Base-by-base conservation (phyloP, 2,329 filamentous ascomycete genomes). In the Colletotrichum tropicale region DNA sequence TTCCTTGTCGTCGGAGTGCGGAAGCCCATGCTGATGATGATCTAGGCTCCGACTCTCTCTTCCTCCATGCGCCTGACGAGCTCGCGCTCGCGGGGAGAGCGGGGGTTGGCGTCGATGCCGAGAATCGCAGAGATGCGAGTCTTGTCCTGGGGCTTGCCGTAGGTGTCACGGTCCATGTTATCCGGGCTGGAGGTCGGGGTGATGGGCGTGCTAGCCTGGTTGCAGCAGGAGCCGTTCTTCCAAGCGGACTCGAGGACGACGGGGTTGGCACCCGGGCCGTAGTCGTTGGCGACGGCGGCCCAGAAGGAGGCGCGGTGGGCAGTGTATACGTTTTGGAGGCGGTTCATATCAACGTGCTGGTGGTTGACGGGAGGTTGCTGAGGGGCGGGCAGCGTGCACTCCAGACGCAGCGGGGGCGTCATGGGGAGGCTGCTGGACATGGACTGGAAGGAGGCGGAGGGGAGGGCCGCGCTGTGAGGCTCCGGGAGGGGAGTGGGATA, bases 251-350 rank as follows among this genome's bases (percentile, higher is more conserved):
- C 94, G 24, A 95, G 87, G 38, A 91, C 87, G 16, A 89, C 87
- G 2, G 93, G 91, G 65, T 91, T 92, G 3, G 89, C 88, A 38
- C 91, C 90, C 16, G 86, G 83, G 69, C 94, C 94, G 80, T 96
- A 96, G 80, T 95, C 93, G 30, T 90, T 87, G 34, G 94, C 94
- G 43, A 96, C 90, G 64, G 90, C 88, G 38, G 90, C 88, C 94
- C 94, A 96, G 86, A 96, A 96, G 10, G 91, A 90, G 66, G 89
- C 87, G 58, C 93, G 91, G 84, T 95, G 94, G 9, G 90, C 87
- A 68, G 92, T 90, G 84, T 96, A 96, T 78, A 96, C 91, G 76
- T 90, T 88, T 64, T 92, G 90, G 28, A 96, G 91, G 64, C 93
- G 93, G 32, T 89, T 86, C 80, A 92, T 88, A 82, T 95, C 92